Conservation (phyloP, 2,329 filamentous ascomycete genomes). For the Penicillium sp. region DNA sequence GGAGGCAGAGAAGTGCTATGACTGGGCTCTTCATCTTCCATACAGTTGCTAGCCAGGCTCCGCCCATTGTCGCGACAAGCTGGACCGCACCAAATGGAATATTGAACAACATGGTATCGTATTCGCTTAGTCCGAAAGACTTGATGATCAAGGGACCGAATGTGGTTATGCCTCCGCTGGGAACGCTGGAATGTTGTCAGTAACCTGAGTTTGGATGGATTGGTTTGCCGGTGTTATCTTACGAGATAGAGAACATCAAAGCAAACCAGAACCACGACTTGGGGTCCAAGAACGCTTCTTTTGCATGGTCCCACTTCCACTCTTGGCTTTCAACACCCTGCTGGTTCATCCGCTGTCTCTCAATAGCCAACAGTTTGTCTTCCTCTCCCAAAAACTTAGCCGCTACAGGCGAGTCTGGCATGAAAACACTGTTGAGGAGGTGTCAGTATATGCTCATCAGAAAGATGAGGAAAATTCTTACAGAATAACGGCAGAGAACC, state of each 20-base stretch:
- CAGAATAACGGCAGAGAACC: conserved; percentile 54
- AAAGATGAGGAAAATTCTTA: conserved; percentile 12
- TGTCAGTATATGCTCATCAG: background rate
- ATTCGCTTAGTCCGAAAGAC: conserved; percentile 58
- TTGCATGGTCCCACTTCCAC: conserved; percentile 56
- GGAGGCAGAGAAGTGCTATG: conserved; percentile 55
- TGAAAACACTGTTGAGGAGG: conserved; percentile 41
- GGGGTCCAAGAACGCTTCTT: conserved; percentile 57
- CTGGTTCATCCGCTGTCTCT: conserved; percentile 56
- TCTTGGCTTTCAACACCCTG: conserved; percentile 42
- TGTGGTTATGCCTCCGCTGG: conserved; percentile 59
- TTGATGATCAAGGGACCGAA: conserved; percentile 62
- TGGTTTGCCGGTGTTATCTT: conserved; percentile 15
- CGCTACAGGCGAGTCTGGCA: conserved; percentile 66
- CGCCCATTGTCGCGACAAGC: conserved; percentile 60
- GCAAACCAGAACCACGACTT: conserved; percentile 64
- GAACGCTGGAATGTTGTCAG: conserved; percentile 42
- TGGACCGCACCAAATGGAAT: conserved; percentile 64
- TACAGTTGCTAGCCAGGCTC: conserved; percentile 57
- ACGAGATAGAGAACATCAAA: conserved; percentile 57
- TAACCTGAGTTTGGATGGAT: background rate
- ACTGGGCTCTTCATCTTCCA: conserved; percentile 59
- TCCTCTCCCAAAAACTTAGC: conserved; percentile 58
- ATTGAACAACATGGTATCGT: conserved; percentile 61
- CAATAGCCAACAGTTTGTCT: conserved; percentile 61